phyloP scores from a whole-genome alignment of 78 protist genomes.

The Bigelowiella natans region DNA sequence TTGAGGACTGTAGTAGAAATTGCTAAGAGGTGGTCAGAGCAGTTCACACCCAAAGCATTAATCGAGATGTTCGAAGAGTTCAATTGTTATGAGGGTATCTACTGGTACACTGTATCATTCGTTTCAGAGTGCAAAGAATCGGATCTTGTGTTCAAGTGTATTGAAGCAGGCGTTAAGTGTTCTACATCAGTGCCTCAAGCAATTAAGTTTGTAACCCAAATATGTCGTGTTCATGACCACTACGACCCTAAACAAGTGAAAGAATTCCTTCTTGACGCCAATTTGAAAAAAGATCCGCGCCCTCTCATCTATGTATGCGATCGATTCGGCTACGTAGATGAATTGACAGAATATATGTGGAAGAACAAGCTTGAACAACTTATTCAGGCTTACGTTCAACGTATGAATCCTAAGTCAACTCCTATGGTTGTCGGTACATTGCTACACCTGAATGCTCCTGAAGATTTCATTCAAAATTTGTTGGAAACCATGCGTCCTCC shows the following conservation, averaged over 20 bases:
- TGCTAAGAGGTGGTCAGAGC: conserved; percentile 80
- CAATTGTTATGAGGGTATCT: conserved; percentile 67
- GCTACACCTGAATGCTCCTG: conserved; percentile 82
- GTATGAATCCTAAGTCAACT: conserved; percentile 40
- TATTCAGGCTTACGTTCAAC: conserved; percentile 90
- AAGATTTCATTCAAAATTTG: conserved; percentile 73
- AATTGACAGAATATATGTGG: conserved; percentile 77
- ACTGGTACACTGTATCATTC: conserved; percentile 50
- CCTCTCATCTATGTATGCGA: conserved; percentile 98
- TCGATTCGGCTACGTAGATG: conserved; percentile 86
- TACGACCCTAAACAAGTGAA: conserved; percentile 80
- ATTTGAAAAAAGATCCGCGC: conserved; percentile 72
- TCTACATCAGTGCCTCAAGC: conserved; percentile 81
- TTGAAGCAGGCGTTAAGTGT: conserved; percentile 64
- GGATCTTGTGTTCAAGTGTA: conserved; percentile 91
- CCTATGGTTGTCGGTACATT: conserved; percentile 94
- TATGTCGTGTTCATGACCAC: conserved; percentile 77
- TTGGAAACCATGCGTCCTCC: conserved; percentile 63
- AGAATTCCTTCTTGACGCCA: conserved; percentile 88
- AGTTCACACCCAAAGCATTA: conserved; percentile 56
- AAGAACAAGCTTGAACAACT: conserved; percentile 47
- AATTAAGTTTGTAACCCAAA: conserved; percentile 88
- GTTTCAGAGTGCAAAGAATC: conserved; percentile 63
- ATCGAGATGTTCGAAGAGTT: conserved; percentile 77
- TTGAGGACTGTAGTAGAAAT: conserved; percentile 74